phyloP scores from a whole-genome alignment of 2,329 filamentous ascomycete species.

The Penicillium nordicum region DNA sequence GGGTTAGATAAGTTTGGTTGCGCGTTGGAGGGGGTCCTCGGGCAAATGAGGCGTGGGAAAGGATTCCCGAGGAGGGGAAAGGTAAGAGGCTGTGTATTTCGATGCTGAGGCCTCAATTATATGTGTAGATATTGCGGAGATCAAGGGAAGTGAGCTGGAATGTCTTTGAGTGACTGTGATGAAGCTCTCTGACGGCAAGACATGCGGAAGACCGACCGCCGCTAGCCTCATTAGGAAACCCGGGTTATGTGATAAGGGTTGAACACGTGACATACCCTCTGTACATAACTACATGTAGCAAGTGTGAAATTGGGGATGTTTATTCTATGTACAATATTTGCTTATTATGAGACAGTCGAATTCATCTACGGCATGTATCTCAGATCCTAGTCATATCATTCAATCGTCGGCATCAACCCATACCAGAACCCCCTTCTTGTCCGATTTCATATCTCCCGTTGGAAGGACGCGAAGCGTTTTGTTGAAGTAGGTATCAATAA shows the following conservation, averaged over 20 bases:
- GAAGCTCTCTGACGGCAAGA: slow-evolving; percentile 24
- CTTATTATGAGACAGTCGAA: neutral
- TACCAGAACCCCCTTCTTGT: slow-evolving; percentile 51
- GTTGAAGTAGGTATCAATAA: slow-evolving; percentile 89
- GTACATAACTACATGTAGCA: neutral
- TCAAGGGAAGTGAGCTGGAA: neutral
- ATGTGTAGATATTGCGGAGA: neutral
- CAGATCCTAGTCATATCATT: neutral
- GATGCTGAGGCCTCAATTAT: neutral
- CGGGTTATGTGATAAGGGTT: slow-evolving; percentile 20
- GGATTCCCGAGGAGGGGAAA: neutral
- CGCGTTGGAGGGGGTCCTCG: slow-evolving; percentile 7
- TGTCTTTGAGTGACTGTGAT: slow-evolving; percentile 14
- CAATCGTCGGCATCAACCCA: slow-evolving; percentile 44
- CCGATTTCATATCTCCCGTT: slow-evolving; percentile 63
- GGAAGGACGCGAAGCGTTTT: slow-evolving; percentile 79
- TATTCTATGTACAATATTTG: neutral
- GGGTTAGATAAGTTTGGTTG: slow-evolving; percentile 12
- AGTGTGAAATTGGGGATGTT: neutral
- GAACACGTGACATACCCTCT: slow-evolving; percentile 18
- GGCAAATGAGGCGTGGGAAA: neutral
- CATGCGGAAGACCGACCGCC: slow-evolving; percentile 22
- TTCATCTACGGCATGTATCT: slow-evolving; percentile 2
- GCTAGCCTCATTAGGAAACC: slow-evolving; percentile 20
- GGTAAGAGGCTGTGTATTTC: neutral